Base-by-base conservation (phyloP, 2,329 filamentous ascomycete genomes). In the Epichloe baconii region DNA sequence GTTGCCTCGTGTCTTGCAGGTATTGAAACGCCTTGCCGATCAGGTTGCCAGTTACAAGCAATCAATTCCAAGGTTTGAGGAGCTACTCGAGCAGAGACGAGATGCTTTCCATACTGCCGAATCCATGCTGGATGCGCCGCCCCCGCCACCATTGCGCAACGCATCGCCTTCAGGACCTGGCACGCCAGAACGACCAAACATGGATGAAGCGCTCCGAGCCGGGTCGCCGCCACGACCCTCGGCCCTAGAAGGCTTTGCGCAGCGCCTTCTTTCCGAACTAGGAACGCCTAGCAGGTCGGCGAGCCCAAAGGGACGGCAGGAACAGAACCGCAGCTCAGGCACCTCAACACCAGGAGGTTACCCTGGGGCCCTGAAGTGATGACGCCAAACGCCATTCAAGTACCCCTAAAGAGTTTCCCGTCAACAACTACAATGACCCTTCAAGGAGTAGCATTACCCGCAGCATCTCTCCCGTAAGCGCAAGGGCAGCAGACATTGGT, bases 21-120 rank as follows among this genome's bases (percentile, higher is more conserved):
- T 82, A 21, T 65, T 90, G 1, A 76, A 80, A 55, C 68, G 65
- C 6, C 72, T 90, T 1, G 75, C 79, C 11, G 74, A 79, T 23
- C 80, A 88, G 61, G 75, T 86, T 12, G 66, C 71, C 14, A 69
- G 69, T 1, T 88, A 84, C 69, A 78, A 80, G 49, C 70, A 72
- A 45, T 76, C 78, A 5, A 76, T 90, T 6, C 79, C 84, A 0
- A 79, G 86, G 38, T 90, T 89, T 61, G 82, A 88, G 48, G 80
- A 85, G 38, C 72, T 89, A 2, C 69, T 89, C 4, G 82, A 76
- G 66, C 81, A 76, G 64, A 80, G 74, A 12, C 78, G 80, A 5
- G 77, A 82, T 54, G 80, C 78, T 0, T 85, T 84, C 58, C 77
- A 79, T 58, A 78, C 77, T 3, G 78, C 80, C 2, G 77, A 80